Evolutionary conservation across 805 yeast genomes (phyloP).

Genomic region (Hanseniaspora lachancei): DNA sequence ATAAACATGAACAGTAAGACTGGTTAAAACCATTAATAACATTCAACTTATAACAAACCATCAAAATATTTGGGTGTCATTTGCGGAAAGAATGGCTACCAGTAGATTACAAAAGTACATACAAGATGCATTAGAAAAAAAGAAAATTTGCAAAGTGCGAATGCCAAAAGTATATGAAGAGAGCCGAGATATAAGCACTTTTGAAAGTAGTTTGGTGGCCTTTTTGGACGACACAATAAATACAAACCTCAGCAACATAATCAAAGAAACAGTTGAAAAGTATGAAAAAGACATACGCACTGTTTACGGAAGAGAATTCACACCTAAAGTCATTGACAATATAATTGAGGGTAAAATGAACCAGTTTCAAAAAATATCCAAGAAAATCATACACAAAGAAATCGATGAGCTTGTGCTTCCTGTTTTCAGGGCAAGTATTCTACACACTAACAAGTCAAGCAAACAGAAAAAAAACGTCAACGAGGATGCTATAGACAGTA

Average conservation of each 20-base stretch:
- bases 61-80: no score
- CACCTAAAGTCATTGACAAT: not conserved
- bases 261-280: not conserved
- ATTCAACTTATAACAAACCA: no score
- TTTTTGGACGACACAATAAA: not conserved
- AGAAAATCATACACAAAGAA: not conserved
- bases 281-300: slow-evolving; percentile 1
- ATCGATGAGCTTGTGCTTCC: slow-evolving; percentile 6
- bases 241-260: not conserved
- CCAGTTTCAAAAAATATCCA: not conserved
- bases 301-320: not conserved
- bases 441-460: not conserved
- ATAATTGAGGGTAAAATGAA: not conserved
- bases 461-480: not conserved
- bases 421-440: slow-evolving; percentile 2
- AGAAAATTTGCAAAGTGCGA: slow-evolving; percentile 8
- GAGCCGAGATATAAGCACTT: not conserved
- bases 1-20: no score
- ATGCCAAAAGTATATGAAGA: slow-evolving; percentile 6
- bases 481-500: not conserved
- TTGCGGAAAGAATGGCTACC: not conserved
- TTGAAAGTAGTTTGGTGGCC: not conserved
- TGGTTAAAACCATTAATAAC: no score
- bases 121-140: slow-evolving; percentile 5
- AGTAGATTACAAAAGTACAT: slow-evolving; percentile 2